Conservation (phyloP, 805 yeast genomes). For the Candida anglica region DNA sequence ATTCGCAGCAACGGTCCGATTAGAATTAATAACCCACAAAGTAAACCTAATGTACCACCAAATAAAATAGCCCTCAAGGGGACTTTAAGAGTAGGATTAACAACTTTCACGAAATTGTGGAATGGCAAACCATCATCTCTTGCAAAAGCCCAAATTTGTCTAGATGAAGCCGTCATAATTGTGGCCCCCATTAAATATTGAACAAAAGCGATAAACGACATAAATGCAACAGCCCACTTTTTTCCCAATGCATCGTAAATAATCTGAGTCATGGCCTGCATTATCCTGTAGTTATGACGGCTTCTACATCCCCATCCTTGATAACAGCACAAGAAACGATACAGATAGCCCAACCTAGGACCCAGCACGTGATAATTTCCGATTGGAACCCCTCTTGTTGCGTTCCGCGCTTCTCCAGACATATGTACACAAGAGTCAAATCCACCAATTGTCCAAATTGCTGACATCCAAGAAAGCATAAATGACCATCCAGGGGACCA, state of each 20-base stretch:
- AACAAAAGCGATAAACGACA: constrained; percentile 21
- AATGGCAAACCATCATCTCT: constrained; percentile 30
- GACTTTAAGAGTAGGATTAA: constrained; percentile 18
- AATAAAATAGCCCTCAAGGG: constrained; percentile 26
- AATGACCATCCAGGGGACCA: constrained; percentile 57
- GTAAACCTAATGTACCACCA: constrained; percentile 30
- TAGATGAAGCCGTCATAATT: constrained; percentile 20
- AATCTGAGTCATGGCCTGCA: constrained; percentile 29
- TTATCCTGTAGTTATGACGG: constrained; percentile 14
- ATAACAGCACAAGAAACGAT: constrained; percentile 21
- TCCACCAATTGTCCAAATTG: constrained; percentile 32
- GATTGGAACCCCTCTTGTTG: constrained; percentile 22
- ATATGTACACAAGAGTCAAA: constrained; percentile 31
- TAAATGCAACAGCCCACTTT: constrained; percentile 26
- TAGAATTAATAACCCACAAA: constrained; percentile 36
- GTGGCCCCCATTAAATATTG: constrained; percentile 34
- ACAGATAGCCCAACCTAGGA: constrained; percentile 19
- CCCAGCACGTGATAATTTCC: constrained; percentile 25
- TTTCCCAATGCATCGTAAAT: constrained; percentile 26
- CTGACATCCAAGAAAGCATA: constrained; percentile 25
- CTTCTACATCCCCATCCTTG: constrained; percentile 16
- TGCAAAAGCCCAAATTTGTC: constrained; percentile 29
- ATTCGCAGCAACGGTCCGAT: constrained; percentile 40
- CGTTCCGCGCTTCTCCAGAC: constrained; percentile 25
- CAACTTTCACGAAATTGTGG: constrained; percentile 19